Base-by-base conservation (phyloP, 1,139 yeast genomes). In the Starmera stellimalicola region DNA sequence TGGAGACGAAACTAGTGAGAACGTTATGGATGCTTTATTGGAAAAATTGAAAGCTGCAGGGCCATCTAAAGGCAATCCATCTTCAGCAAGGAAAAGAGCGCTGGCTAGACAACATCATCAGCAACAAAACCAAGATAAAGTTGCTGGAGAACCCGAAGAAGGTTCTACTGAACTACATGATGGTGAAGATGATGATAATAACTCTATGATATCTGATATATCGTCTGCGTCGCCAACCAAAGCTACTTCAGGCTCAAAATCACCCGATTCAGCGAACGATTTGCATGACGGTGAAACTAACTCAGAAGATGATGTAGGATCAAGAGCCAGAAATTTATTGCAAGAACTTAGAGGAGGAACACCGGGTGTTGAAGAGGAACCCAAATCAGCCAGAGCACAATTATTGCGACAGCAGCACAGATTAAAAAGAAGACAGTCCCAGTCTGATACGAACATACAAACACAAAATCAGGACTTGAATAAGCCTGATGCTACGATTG, bases 61-160 rank as follows among this genome's bases (percentile, higher is more conserved):
- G 0, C 80, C 85, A 12, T 44, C 75, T 6, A 73, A 73, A 44
- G 77, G 84, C 4, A 93, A 83, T 50, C 77, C 93, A 0, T 61
- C 82, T 1, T 75, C 91, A 7, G 94, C 95, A 0, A 64, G 94
- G 45, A 76, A 85, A 48, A 66, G 93, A 39, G 95, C 94, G 0
- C 62, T 81, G 42, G 82, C 88, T 44, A 71, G 91, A 42, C 76
- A 68, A 45, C 76, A 74, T 36, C 49, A 77, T 31, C 37, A 70
- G 39, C 72, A 65, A 34, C 60, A 57, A 27, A 62, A 55, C 40
- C 58, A 51, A 34, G 42, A 35, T 7, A 36, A 30, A 14, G 37
- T 29, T 23, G 41, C 36, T 9, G 37, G 31, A 5, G 36, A 31
- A 12, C 19, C 35, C 6, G 31, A 37, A 7, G 35, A 36, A 9